Evolutionary conservation across 371 early-diverging fungal species (phyloP), one percentile per base, ranked within the genome.

Genomic region (Lichtheimia hyalospora): DNA sequence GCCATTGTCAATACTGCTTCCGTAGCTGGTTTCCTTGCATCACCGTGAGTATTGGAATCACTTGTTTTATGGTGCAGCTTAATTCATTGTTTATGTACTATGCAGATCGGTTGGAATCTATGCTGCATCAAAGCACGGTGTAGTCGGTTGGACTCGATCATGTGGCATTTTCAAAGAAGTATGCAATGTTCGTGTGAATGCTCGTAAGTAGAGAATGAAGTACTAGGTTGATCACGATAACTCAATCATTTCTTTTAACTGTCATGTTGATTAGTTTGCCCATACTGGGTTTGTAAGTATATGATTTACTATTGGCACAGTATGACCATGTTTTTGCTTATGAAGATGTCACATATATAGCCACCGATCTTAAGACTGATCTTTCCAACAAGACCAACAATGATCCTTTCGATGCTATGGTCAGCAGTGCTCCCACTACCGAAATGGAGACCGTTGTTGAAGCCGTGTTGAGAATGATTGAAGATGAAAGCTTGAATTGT

Each of bases 1-100:
- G 71, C 69, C 12, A 84, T 86, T 60, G 75, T 84, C 25, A 78
- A 70, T 27, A 58, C 68, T 12, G 74, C 79, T 34, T 71, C 72
- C 25, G 53, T 67, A 5, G 57, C 63, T 12, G 58, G 63, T 34
- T 46, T 58, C 54, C 24, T 13, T 43, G 14, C 42, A 43, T 54
- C 59, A 39, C n/a, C 49, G 49, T 54, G 6, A 60, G 39, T 64
- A 20, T 15, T 23, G 0, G 41, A 8, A 5, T 15, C 20, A 0
- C 39, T 57, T 75, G 16, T n/a, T 41, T 21, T 34, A 3, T 46
- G 14, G 64, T 44, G 15, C n/a, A 34, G 34, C 2, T 8, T 34
- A 10, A 34, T 34, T 34, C 10, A 34, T 34, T 34, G 34, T 34
- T 34, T 34, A 34, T 34, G 10, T 41, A 20, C 0, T 14, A 53